Conservation (phyloP, 208 protist genomes). For the Leishmania gerbilli region DNA sequence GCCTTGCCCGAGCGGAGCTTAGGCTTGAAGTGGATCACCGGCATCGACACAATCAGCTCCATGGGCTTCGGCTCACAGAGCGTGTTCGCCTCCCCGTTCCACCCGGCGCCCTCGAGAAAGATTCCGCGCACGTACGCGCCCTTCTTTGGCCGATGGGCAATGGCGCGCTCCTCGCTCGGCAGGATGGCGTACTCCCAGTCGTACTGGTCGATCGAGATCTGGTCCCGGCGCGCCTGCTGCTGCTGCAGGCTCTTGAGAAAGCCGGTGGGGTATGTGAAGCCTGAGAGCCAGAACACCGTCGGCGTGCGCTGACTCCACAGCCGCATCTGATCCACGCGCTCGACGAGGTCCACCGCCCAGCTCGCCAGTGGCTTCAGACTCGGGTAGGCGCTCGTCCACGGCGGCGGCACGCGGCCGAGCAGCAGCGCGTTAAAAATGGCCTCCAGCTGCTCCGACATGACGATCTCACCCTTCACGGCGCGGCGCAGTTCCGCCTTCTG, state of each 20-base stretch:
- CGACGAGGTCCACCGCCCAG: conserved; percentile 96
- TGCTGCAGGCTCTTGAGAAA: conserved; percentile 98
- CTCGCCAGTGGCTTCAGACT: conserved; percentile 96
- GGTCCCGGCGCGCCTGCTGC: conserved; percentile 89
- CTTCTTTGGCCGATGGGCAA: conserved; percentile 93
- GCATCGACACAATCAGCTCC: conserved; percentile 96
- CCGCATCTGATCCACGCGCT: conserved; percentile 94
- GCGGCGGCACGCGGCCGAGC: conserved; percentile 90
- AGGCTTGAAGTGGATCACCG: conserved; percentile 99
- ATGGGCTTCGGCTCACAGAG: conserved; percentile 96
- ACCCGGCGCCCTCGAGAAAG: conserved; percentile 97
- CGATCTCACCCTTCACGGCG: conserved; percentile 97
- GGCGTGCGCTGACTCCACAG: conserved; percentile 93
- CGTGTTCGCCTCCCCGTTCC: conserved; percentile 88
- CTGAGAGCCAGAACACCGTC: conserved; percentile 97
- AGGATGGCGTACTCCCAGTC: conserved; percentile 97
- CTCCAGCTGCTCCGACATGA: conserved; percentile 98
- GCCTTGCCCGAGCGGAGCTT: conserved; percentile 90
- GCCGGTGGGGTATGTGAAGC: conserved; percentile 98
- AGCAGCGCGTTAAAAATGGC: conserved; percentile 92
- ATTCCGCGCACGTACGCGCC: conserved; percentile 97
- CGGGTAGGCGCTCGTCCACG: conserved; percentile 97
- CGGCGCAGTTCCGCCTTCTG: conserved; percentile 93
- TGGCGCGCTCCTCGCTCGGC: conserved; percentile 86
- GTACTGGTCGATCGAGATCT: conserved; percentile 97